Conservation (phyloP, 139 green algal genomes). For the Zygnema cylindricum region DNA sequence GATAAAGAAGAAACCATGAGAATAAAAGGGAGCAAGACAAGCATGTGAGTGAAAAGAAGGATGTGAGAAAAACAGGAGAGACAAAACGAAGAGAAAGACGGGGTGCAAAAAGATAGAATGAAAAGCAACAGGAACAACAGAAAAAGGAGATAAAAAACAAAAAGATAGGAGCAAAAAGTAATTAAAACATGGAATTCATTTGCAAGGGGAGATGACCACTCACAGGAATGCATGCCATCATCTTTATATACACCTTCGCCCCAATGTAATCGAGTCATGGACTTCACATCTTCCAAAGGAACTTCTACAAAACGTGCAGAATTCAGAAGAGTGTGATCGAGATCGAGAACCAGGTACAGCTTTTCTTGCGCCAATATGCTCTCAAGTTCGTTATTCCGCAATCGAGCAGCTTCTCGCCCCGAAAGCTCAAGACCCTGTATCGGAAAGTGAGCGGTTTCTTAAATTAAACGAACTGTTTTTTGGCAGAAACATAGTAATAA, state of each 20-base stretch:
- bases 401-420: constrained; percentile 46
- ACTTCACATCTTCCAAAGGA: constrained; percentile 11
- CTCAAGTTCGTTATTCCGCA: constrained; percentile 34
- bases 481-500: no score
- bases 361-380: constrained; percentile 32
- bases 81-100: constrained; percentile 6
- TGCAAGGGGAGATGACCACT: not conserved
- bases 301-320: constrained; percentile 59
- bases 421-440: constrained; percentile 49
- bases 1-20: no score
- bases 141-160: no score
- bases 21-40: no score
- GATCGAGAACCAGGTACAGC: constrained; percentile 85
- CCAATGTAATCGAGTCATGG: no score
- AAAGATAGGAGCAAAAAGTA: constrained; percentile 18
- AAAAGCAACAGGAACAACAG: constrained; percentile 16
- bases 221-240: no score
- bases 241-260: no score
- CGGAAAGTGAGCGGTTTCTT: not conserved
- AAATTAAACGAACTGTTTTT: constrained; percentile 5
- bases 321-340: constrained; percentile 96
- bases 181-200: not conserved
- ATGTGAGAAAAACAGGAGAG: not conserved
- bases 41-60: no score
- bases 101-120: not conserved